Evolutionary conservation across 345 rosid species (phyloP), one percentile per base, ranked within the genome.

Genomic region (Bruguiera sexangula): DNA sequence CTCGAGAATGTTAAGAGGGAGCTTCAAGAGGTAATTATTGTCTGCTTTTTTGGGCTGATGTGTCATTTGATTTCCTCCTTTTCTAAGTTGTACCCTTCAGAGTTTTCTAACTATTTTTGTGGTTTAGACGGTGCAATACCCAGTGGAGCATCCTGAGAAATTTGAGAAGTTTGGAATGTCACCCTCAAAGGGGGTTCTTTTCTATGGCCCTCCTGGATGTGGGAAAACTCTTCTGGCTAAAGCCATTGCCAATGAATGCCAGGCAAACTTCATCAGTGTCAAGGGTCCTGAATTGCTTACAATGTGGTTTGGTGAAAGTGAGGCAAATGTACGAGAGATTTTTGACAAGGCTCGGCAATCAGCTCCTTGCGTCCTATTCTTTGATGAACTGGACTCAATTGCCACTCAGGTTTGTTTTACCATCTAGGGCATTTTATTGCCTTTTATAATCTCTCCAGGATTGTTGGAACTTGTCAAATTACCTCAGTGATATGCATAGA

Each of bases 301-400:
- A 6, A 93, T 93, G 98, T 93, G 98, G 98, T 93, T 93, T 71
- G 97, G 97, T 57, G 96, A 93, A 78, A 93, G 97, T 69, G 98
- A 93, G 68, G 98, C 98, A 36, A 93, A 93, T 51, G 98, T 93
- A 1, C 86, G 98, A 55, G 98, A 93, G 76, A 93, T 93, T 62
- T 93, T 93, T 67, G 98, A 93, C 80, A 93, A 93, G 84, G 97
- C 97, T 71, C 92, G 97, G 50, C 89, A 85, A 19, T 93, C 98
- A 69, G 97, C 98, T 63, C 98, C 97, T 58, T 93, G 98, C 46
- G 96, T 93, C 65, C 86, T 93, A 53, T 93, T 93, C 78, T 93
- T 91, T 56, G 98, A 93, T 71, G 97, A 93, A 71, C 97, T 93
- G 0, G 97, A 93, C 85, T 93, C 98, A 2, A 93, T 93, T 81